phyloP scores from a whole-genome alignment of 2,329 filamentous ascomycete species.

The Beauveria rudraprayagi region DNA sequence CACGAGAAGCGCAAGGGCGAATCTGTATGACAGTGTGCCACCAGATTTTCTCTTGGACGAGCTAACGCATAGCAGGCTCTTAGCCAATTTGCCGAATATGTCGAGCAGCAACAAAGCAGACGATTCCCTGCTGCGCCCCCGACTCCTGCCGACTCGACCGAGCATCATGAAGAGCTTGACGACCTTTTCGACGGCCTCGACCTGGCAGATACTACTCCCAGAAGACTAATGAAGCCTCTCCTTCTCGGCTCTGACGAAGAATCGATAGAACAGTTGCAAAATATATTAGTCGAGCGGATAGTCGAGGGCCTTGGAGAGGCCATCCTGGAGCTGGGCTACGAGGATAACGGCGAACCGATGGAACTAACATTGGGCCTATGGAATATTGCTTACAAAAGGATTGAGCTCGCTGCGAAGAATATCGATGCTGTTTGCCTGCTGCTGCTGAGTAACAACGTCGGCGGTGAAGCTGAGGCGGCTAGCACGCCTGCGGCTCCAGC shows the following conservation, averaged over 20 bases:
- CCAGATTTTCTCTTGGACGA: conserved; percentile 16
- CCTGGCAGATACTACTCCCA: conserved; percentile 59
- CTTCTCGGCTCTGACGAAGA: conserved; percentile 58
- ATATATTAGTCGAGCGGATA: conserved; percentile 59
- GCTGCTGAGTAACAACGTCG: conserved; percentile 84
- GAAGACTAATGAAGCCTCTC: conserved; percentile 65
- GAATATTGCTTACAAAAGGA: conserved; percentile 58
- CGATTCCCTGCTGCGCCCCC: conserved; percentile 45
- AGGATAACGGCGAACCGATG: conserved; percentile 85
- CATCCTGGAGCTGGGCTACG: conserved; percentile 84
- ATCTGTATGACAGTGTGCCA: conserved; percentile 44
- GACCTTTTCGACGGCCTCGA: conserved; percentile 88
- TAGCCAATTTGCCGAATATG: conserved; percentile 95
- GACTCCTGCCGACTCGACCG: conserved; percentile 20
- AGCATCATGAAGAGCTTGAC: conserved; percentile 76
- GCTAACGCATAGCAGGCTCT: conserved; percentile 47
- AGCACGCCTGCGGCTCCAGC: conserved; percentile 41
- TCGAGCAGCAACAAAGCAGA: conserved; percentile 82
- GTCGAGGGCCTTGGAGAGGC: conserved; percentile 82
- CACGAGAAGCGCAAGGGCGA: conserved; percentile 84
- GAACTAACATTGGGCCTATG: conserved; percentile 66
- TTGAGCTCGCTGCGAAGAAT: conserved; percentile 57
- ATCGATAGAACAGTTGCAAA: conserved; percentile 53
- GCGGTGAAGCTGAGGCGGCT: conserved; percentile 64
- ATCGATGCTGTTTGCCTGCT: conserved; percentile 69